phyloP scores from a whole-genome alignment of 192 early-diverging fungal species.

The Phycomyces blakesleeanus region DNA sequence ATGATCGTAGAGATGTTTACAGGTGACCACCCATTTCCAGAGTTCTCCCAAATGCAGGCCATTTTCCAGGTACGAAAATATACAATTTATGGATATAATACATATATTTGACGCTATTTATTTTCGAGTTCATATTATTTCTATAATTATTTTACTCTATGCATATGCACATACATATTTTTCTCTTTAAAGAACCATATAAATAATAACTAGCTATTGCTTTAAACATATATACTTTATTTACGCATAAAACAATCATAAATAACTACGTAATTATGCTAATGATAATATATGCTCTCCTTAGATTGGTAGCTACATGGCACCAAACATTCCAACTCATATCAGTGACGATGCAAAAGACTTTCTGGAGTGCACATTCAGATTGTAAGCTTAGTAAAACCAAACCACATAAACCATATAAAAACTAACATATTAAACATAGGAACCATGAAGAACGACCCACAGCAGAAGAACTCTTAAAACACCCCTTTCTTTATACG shows the following conservation, averaged over 20 bases:
- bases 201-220: no score
- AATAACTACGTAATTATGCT: slow-evolving; percentile 29
- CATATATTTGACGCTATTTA: no score
- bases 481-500: slow-evolving; percentile 61
- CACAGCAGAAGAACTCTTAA: slow-evolving; percentile 71
- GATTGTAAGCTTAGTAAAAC: slow-evolving; percentile 46
- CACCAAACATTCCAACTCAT: slow-evolving; percentile 76
- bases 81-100: slow-evolving; percentile 35
- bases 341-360: slow-evolving; percentile 66
- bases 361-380: slow-evolving; percentile 81
- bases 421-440: slow-evolving; percentile 1
- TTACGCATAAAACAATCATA: slow-evolving; percentile 34
- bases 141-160: no score
- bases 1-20: slow-evolving; percentile 99
- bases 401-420: not conserved
- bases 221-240: no score
- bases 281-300: not conserved
- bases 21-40: slow-evolving; percentile 86
- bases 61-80: slow-evolving; percentile 65
- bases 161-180: no score
- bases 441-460: slow-evolving; percentile 76
- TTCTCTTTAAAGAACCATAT: no score
- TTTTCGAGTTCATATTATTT: no score
- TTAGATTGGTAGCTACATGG: slow-evolving; percentile 75
- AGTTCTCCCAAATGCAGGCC: slow-evolving; percentile 77